A percentile compares a stretch with the other conserved stretches of the same genome.
Conservation (phyloP, 2,329 filamentous ascomycete species). For the Eutypa lata region DNA sequence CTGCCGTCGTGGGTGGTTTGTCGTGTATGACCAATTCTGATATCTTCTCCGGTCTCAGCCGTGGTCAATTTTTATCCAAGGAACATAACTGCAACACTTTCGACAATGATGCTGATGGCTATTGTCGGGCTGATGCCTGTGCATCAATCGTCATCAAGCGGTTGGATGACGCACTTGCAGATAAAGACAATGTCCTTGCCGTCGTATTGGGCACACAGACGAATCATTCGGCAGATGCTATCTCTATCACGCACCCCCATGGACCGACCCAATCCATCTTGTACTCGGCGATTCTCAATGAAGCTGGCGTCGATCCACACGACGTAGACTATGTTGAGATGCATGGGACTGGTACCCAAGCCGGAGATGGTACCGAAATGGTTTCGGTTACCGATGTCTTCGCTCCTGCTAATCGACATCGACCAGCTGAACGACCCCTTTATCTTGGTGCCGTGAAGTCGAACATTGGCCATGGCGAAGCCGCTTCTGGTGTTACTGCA, state of each 20-base stretch:
- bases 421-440: conserved; percentile 49
- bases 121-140: conserved; percentile 76
- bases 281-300: conserved; percentile 66
- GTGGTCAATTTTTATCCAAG: conserved; percentile 75
- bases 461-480: conserved; percentile 62
- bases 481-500: conserved; percentile 59
- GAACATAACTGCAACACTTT: conserved; percentile 77
- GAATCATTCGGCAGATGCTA: conserved; percentile 77
- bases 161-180: conserved; percentile 71
- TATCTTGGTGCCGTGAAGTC: conserved; percentile 62
- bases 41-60: conserved; percentile 71
- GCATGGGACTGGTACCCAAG: conserved; percentile 86
- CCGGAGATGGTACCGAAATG: conserved; percentile 81
- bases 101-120: conserved; percentile 76
- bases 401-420: conserved; percentile 44
- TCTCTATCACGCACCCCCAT: conserved; percentile 82
- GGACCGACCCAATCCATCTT: conserved; percentile 71
- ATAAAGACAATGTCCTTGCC: conserved; percentile 75
- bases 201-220: conserved; percentile 73
- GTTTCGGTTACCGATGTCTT: conserved; percentile 63
- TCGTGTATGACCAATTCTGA: conserved; percentile 80
- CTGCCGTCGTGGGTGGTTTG: conserved; percentile 73
- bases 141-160: conserved; percentile 76
- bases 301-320: conserved; percentile 70
- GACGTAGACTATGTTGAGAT: conserved; percentile 84